Evolutionary conservation across 768 basidiomycete genomes (phyloP), one percentile per base, ranked within the genome.

Genomic region (Cystofilobasidium bisporidii): DNA sequence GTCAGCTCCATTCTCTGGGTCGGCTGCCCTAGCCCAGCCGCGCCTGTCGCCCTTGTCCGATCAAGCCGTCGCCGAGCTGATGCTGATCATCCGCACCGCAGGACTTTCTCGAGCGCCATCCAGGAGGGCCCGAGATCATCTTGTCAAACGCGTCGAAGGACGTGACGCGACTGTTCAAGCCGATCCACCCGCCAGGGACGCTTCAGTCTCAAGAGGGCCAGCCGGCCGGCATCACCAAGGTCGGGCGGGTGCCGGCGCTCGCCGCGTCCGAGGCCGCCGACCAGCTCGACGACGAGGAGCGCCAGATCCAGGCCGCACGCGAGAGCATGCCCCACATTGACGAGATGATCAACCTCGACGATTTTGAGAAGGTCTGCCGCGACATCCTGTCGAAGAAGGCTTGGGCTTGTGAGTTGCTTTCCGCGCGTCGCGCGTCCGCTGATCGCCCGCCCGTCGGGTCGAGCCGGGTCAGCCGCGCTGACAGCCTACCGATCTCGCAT

Each of bases 121-220:
- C 68, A 0, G 68, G 68, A 10, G 68, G 68, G 15, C 57, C 68
- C 26, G 60, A 64, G 30, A 69, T 69, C 47, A 69, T 69, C 20
- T 38, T 60, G 45, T 14, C 45, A 38, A 64, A 69, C 50, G 56
- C 68, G 9, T 56, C 55, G 9, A 64, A 64, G 11, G 68, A 69
- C 30, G 58, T 61, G 17, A 60, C 63, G 5, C 47, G 43, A 4
- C 48, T 69, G 24, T 69, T 64, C 26, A 69, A 64, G 26, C 68
- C 68, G 11, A 69, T 69, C 50, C 68, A 69, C 28, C 68, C 68
- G 30, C 68, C 63, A 9, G 60, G 60, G 9, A 69, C 68, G 26
- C 38, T 69, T 10, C 26, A 64, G 47, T 57, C 20, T 11, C 48
- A 59, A n/a, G 59, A 62, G 18, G 57, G 57, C 17, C 36, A 43